Evolutionary conservation across 1,139 yeast genomes (phyloP).

Genomic region (Geotrichum candidum): DNA sequence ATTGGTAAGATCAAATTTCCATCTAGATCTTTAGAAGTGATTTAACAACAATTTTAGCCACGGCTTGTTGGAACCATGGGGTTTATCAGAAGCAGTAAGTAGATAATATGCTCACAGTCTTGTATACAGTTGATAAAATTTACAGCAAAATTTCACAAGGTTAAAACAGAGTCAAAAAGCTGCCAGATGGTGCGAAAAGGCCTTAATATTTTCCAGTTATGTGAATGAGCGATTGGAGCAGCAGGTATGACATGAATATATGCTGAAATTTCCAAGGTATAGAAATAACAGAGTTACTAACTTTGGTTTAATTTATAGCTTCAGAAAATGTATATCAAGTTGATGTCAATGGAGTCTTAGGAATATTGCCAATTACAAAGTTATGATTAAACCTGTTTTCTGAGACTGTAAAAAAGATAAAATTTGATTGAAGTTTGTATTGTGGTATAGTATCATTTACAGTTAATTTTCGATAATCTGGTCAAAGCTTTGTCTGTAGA

Average conservation of each 20-base stretch:
- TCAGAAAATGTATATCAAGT: conserved; percentile 17
- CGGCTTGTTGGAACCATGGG: conserved; percentile 21
- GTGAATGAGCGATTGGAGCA: conserved; percentile 19
- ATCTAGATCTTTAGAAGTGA: not conserved
- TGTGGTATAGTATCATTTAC: too few relatives aligned
- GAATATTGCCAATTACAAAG: not conserved
- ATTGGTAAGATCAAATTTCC: conserved; percentile 8
- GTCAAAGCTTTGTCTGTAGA: too few relatives aligned
- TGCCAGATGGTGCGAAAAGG: conserved; percentile 19
- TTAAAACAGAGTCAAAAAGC: conserved; percentile 16
- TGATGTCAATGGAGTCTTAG: conserved; percentile 15
- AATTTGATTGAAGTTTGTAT: too few relatives aligned
- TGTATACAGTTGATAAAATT: not conserved
- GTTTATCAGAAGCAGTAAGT: conserved; percentile 19
- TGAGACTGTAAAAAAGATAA: too few relatives aligned
- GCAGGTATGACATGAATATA: conserved; percentile 10
- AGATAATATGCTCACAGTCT: not conserved
- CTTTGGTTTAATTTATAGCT: conserved; percentile 1
- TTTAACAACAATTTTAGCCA: conserved; percentile 6
- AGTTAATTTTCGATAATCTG: too few relatives aligned
- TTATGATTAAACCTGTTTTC: too few relatives aligned
- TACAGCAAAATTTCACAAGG: not conserved
- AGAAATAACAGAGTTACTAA: not conserved
- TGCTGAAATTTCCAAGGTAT: not conserved
- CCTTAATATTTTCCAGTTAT: conserved; percentile 17